These are phyloP conservation scores for Pseudotsuga menziesii DNA, from an alignment of 75 land plant genomes.

Conservation along the genomic window DNA sequence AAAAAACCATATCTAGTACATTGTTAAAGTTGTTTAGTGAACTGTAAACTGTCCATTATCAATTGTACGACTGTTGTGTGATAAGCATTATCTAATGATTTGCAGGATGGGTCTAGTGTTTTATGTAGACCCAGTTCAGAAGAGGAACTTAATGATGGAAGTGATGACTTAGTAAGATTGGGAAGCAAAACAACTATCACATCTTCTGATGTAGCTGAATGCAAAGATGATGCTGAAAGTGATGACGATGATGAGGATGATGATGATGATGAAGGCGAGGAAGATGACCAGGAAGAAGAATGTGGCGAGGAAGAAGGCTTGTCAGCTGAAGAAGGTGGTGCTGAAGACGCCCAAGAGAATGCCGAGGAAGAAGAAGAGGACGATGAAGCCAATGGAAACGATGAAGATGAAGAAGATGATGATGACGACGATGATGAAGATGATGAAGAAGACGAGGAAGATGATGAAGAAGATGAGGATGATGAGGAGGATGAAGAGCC, in stretches of 20 bases:
- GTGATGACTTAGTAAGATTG: too few species aligned
- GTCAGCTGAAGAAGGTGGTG: background rate
- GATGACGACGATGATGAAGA: background rate
- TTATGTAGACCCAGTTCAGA: too few species aligned
- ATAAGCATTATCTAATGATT: too few species aligned
- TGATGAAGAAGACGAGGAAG: background rate
- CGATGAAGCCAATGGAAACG: background rate
- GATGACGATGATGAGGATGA: background rate
- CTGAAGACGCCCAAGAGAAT: background rate
- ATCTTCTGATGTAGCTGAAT: too few species aligned
- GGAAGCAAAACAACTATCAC: too few species aligned
- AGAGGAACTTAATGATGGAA: too few species aligned
- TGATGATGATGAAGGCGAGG: background rate
- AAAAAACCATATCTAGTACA: too few species aligned
- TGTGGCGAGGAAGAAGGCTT: background rate
- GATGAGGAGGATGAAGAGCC: constrained; percentile 8
- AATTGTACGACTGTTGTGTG: too few species aligned
- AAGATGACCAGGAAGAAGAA: constrained; percentile 3
- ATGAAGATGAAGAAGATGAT: constrained; percentile 1
- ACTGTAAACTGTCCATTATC: too few species aligned
- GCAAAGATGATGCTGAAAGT: background rate
- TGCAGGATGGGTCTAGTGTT: too few species aligned
- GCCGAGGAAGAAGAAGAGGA: background rate
- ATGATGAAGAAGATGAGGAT: background rate
- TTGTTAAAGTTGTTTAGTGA: too few species aligned